Evolutionary conservation across 1,139 yeast genomes (phyloP).

Genomic region (Geotrichum carabidarum): DNA sequence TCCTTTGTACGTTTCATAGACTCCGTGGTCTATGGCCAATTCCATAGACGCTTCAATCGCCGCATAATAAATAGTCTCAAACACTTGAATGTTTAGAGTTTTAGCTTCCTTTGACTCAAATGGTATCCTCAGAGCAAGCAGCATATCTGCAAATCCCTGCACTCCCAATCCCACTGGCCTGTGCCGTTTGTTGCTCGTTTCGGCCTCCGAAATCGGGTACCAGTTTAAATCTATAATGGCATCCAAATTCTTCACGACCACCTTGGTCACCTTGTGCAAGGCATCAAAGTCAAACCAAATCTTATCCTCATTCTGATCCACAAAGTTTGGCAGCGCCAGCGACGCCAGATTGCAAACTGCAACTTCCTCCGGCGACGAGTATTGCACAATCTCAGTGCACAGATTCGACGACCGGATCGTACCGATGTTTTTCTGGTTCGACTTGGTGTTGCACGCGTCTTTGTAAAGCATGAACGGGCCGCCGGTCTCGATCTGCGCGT

Average conservation of each 20-base stretch:
- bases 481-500: slow-evolving; percentile 80
- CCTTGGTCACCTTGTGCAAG: slow-evolving; percentile 58
- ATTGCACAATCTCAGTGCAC: slow-evolving; percentile 80
- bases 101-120: slow-evolving; percentile 62
- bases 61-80: slow-evolving; percentile 79
- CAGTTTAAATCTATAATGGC: slow-evolving; percentile 60
- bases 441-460: slow-evolving; percentile 70
- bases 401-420: slow-evolving; percentile 72
- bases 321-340: slow-evolving; percentile 64
- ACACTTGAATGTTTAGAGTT: slow-evolving; percentile 57
- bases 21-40: slow-evolving; percentile 53
- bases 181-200: slow-evolving; percentile 56
- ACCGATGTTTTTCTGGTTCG: slow-evolving; percentile 76
- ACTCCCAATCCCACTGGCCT: slow-evolving; percentile 78
- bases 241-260: slow-evolving; percentile 59
- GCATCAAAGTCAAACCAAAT: slow-evolving; percentile 54
- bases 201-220: slow-evolving; percentile 62
- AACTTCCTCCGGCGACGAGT: slow-evolving; percentile 68
- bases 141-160: slow-evolving; percentile 73
- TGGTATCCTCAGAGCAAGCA: slow-evolving; percentile 58
- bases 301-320: slow-evolving; percentile 36
- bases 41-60: slow-evolving; percentile 70
- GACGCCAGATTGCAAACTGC: slow-evolving; percentile 84
- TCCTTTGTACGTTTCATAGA: slow-evolving; percentile 56
- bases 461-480: slow-evolving; percentile 78